Base-by-base conservation (phyloP, 140 eudicot genomes). In the Cichorium intybus region DNA sequence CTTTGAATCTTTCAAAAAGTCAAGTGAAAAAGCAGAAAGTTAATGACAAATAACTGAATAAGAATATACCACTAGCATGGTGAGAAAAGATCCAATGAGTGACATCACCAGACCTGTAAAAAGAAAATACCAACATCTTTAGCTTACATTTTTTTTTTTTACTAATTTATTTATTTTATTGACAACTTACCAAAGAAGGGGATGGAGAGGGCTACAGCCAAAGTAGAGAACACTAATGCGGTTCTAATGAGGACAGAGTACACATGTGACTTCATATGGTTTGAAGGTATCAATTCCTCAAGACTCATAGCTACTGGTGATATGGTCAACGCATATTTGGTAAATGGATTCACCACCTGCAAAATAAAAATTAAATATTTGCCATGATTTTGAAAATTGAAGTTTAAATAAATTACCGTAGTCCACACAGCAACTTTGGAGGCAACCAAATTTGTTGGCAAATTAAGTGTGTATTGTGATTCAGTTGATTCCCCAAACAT, bases 341-440 rank as follows among this genome's bases (percentile, higher is more conserved):
- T 93, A 61, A 93, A 86, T 54, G 99, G 99, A 80, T 93, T 88
- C 51, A 93, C 95, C 5, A 88, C 95, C 97, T 91, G 88, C 84
- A 84, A 70, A 77, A 68, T 34, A 78, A 64, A 43, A 62, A 64
- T n/a, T 5, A 17, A 26, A n/a, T n/a, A n/a, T n/a, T n/a, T n/a
- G n/a, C n/a, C n/a, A n/a, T n/a, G n/a, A n/a, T n/a, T n/a, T n/a
- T n/a, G n/a, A n/a, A n/a, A n/a, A n/a, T n/a, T n/a, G n/a, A n/a
- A n/a, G n/a, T n/a, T n/a, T 45, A 29, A 18, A 69, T 58, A 53
- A 49, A 85, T 2, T 83, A 91, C 95, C 73, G 90, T 93, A 39
- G 99, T 93, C 99, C 99, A 93, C 51, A 93, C 87, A 45, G 95
- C 99, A 76, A 93, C 74, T 29, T 88, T 93, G 24, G 99, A 79